Conservation (phyloP, 1,139 yeast species). For the Hemisphaericaspora xylofermentans region DNA sequence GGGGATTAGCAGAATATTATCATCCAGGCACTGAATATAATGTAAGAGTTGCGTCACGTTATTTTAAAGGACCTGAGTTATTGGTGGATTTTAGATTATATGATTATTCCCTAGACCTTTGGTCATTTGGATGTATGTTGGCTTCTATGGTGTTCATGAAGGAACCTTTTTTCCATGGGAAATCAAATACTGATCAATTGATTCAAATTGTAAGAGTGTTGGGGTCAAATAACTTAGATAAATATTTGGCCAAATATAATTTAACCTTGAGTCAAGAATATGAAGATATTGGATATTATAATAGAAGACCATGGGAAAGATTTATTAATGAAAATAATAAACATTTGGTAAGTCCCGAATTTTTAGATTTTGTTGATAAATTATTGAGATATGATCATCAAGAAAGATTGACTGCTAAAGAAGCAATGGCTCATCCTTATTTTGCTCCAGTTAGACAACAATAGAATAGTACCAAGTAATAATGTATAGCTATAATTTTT, state of each 20-base stretch:
- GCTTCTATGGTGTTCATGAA: constrained; percentile 96
- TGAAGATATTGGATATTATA: constrained; percentile 77
- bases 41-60: constrained; percentile 96
- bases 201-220: constrained; percentile 91
- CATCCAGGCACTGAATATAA: constrained; percentile 94
- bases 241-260: constrained; percentile 73
- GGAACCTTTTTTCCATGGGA: constrained; percentile 97
- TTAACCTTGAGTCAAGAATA: constrained; percentile 77
- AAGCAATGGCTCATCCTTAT: constrained; percentile 88
- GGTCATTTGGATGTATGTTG: constrained; percentile 97
- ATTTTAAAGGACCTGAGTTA: constrained; percentile 96
- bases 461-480: not conserved
- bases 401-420: constrained; percentile 88
- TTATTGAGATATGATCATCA: constrained; percentile 91
- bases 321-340: constrained; percentile 76
- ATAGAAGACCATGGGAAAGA: constrained; percentile 84
- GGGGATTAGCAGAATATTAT: constrained; percentile 98
- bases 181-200: constrained; percentile 92
- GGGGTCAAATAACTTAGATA: constrained; percentile 82
- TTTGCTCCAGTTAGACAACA: constrained; percentile 38
- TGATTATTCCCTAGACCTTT: constrained; percentile 91
- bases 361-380: constrained; percentile 80
- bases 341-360: constrained; percentile 65
- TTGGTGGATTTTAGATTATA: constrained; percentile 90
- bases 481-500: not conserved